Evolutionary conservation across 2,329 filamentous ascomycete genomes (phyloP), one percentile per base, ranked within the genome.

Genomic region (Lomentospora prolificans): DNA sequence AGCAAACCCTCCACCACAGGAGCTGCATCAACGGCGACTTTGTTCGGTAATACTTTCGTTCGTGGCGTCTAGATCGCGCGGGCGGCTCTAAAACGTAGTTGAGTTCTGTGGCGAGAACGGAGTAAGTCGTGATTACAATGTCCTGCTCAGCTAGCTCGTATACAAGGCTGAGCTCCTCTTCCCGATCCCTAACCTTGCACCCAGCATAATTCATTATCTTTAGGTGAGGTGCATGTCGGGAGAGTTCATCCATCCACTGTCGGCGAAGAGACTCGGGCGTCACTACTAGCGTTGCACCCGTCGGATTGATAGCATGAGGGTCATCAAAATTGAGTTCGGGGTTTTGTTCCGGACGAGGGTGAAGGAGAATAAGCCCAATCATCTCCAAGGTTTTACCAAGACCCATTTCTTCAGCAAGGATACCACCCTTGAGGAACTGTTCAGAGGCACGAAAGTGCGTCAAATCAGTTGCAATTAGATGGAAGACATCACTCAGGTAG

Each of bases 1-100:
- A 75, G 55, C 83, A 84, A 1, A 95, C 81, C 44, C 92, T 80
- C 90, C 90, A 96, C 90, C 90, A 97, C 1, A 78, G 82, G 17
- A 96, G 81, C 61, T 87, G 81, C 8, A 91, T 83, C 5, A 97
- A 74, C 0, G 91, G 91, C 3, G 89, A 94, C 53, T 77, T 84
- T 2, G 79, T 77, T 27, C 84, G 78, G 58, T 83, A 75, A 56
- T 88, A 86, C 56, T 80, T 82, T 61, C 85, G 82, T 55, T 79
- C 75, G 6, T 85, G 80, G 53, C 91, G 78, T 60, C 83, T 79
- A 2, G 73, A 69, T 33, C 92, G 85, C 48, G 85, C 78, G 0
- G 91, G 89, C 7, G 84, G 82, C 8, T 83, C 77, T 7, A 77
- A 73, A 0, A 90, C 82, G 65, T 86, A 91, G 68, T 96, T 83